Base-by-base conservation (phyloP, 2,329 filamentous ascomycete species). In the Dactylellina haptotyla region DNA sequence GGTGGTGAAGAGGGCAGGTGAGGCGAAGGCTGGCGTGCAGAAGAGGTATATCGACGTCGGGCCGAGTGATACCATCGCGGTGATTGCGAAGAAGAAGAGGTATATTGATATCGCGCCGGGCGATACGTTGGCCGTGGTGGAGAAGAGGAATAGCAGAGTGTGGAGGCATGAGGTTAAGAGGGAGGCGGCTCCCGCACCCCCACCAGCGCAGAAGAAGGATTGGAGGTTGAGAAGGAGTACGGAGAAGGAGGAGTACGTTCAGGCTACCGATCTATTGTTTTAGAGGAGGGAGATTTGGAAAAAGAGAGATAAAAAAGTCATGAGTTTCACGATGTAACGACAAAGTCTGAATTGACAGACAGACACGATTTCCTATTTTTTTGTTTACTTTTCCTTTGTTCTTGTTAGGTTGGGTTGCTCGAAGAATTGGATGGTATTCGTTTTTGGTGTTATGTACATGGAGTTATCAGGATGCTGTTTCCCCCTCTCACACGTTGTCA, bases 121-220 rank as follows among this genome's bases (percentile, higher is more conserved):
- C n/a, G n/a, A n/a, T n/a, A n/a, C n/a, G n/a, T n/a, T n/a, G n/a
- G n/a, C n/a, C n/a, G n/a, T n/a, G n/a, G n/a, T n/a, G n/a, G n/a
- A 50, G 41, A 50, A 48, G 57, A 61, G 30, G 45, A 64, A 10
- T 3, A 64, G 61, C 20, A 61, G 64, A 20, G 37, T 56, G 20
- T 56, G 41, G 26, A 56, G 45, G 16, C 46, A 41, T 53, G n/a
- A 43, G 23, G 43, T 45, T n/a, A 62, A 41, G 18, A 45, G 56
- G 12, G 43, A 50, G 26, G 28, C 41, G 6, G n/a, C 18, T 20
- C 16, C 23, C 18, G 43, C n/a, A 16, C 25, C 45, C 4, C 37
- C 45, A 18, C 14, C 54, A 26, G 41, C 4, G 41, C 41, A n/a
- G 41, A 20, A 18, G 16, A 46, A n/a, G 16, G 56, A 10, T 43